phyloP scores from a whole-genome alignment of 2,329 filamentous ascomycete genomes.

The Claviceps monticola region DNA sequence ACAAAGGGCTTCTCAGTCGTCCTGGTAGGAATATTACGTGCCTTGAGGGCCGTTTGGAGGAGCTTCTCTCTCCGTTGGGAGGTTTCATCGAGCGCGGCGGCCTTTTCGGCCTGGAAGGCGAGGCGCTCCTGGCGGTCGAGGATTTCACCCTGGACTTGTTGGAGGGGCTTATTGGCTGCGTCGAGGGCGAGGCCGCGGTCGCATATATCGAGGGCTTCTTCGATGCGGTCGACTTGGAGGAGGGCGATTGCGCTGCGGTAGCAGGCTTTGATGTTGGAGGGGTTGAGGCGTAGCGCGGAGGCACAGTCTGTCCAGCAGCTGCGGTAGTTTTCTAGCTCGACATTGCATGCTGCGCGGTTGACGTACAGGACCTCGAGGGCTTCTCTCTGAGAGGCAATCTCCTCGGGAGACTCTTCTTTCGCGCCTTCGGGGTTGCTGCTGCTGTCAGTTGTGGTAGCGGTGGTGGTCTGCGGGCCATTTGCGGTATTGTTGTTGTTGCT shows the following conservation, averaged over 20 bases:
- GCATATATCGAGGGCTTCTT: constrained; percentile 71
- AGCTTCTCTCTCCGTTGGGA: constrained; percentile 44
- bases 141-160: constrained; percentile 49
- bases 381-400: constrained; percentile 43
- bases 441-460: constrained; percentile 8
- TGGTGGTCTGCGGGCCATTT: too few species aligned
- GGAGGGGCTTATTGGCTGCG: constrained; percentile 51
- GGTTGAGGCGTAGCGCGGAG: constrained; percentile 63
- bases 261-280: constrained; percentile 73
- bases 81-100: constrained; percentile 39
- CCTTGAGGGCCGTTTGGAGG: constrained; percentile 50
- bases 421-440: constrained; percentile 15
- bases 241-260: constrained; percentile 74
- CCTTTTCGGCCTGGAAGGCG: constrained; percentile 39
- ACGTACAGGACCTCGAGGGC: constrained; percentile 65
- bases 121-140: constrained; percentile 40
- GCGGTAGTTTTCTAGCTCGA: constrained; percentile 80
- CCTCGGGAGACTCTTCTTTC: constrained; percentile 32
- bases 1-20: constrained; percentile 62
- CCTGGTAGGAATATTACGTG: constrained; percentile 55
- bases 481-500: constrained; percentile 10
- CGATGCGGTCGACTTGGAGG: constrained; percentile 61
- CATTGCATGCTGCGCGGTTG: constrained; percentile 81
- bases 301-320: constrained; percentile 77
- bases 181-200: constrained; percentile 62